A percentile compares a stretch with the other conserved stretches of the same genome.
These are phyloP conservation scores for Streptanthus diversifolius DNA, from an alignment of 345 rosid genomes.

Conservation along the genomic window DNA sequence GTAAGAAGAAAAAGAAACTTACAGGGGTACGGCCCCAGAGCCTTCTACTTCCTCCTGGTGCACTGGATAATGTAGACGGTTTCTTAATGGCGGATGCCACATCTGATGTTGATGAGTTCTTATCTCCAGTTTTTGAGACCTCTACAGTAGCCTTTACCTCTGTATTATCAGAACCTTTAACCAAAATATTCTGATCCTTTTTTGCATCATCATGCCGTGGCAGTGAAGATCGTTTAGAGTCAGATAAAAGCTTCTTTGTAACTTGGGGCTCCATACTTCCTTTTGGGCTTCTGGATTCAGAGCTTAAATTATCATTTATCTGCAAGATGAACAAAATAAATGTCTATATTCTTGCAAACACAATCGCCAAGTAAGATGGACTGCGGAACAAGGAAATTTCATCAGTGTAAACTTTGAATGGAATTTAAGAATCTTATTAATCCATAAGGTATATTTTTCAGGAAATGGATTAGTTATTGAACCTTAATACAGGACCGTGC, in stretches of 20 bases:
- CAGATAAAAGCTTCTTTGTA: slow-evolving; percentile 37
- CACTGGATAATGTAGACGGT: slow-evolving; percentile 39
- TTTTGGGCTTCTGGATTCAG: slow-evolving; percentile 38
- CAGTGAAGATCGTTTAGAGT: slow-evolving; percentile 33
- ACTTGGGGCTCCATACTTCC: slow-evolving; percentile 29
- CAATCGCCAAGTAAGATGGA: neutral
- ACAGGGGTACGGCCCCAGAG: slow-evolving; percentile 73
- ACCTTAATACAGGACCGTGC: slow-evolving; percentile 36
- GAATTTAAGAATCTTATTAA: neutral
- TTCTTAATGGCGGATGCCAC: slow-evolving; percentile 36
- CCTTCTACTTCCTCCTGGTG: slow-evolving; percentile 38
- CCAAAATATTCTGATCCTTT: slow-evolving; percentile 28
- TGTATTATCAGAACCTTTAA: neutral
- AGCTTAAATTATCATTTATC: slow-evolving; percentile 41
- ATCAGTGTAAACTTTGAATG: neutral
- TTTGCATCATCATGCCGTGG: slow-evolving; percentile 30
- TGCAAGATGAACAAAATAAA: slow-evolving; percentile 33
- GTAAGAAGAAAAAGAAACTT: slow-evolving; percentile 40
- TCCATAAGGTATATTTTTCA: neutral
- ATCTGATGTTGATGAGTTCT: slow-evolving; percentile 27
- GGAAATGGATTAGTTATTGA: neutral
- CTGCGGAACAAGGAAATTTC: slow-evolving; percentile 3
- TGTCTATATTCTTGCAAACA: neutral
- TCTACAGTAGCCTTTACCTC: slow-evolving; percentile 37
- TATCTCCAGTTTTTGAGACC: slow-evolving; percentile 26